A percentile compares a stretch with the other conserved stretches of the same genome.
These are phyloP conservation scores for Fusarium sp. DNA, from an alignment of 2,329 filamentous ascomycete genomes.

Conservation along the genomic window DNA sequence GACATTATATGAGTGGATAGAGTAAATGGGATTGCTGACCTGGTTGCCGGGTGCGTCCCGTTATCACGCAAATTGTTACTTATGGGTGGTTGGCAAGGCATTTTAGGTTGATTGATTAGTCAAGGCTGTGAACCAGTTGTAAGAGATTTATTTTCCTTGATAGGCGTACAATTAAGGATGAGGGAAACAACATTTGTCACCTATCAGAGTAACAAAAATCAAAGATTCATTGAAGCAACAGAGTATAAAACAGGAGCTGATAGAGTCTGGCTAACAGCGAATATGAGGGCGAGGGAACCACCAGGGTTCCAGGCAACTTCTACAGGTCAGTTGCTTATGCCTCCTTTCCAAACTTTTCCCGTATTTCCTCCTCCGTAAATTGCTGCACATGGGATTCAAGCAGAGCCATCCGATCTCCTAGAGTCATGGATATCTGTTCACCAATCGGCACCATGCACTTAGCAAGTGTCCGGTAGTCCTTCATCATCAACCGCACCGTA, in stretches of 20 bases:
- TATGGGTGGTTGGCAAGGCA: neutral
- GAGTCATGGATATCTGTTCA: slow-evolving; percentile 73
- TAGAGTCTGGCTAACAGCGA: neutral
- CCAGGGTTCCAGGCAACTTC: neutral
- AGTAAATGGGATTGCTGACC: neutral
- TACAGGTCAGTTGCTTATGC: neutral
- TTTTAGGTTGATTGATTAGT: neutral
- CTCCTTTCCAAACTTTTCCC: slow-evolving; percentile 12
- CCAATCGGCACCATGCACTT: slow-evolving; percentile 79
- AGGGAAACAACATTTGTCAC: neutral
- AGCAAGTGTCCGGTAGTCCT: slow-evolving; percentile 78
- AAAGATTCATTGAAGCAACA: neutral
- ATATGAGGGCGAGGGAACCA: neutral
- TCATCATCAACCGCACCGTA: slow-evolving; percentile 73
- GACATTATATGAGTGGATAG: neutral
- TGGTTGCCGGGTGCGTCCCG: neutral
- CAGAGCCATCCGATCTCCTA: slow-evolving; percentile 53
- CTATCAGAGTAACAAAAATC: neutral
- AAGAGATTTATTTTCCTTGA: neutral
- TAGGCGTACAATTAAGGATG: neutral
- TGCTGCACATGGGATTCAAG: slow-evolving; percentile 24
- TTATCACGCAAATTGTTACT: neutral
- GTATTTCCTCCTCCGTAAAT: slow-evolving; percentile 31
- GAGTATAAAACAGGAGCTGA: neutral
- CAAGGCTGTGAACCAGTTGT: neutral